These are phyloP conservation scores for Inonotus obliquus DNA, from an alignment of 1,284 basidiomycete species.

Conservation along the genomic window DNA sequence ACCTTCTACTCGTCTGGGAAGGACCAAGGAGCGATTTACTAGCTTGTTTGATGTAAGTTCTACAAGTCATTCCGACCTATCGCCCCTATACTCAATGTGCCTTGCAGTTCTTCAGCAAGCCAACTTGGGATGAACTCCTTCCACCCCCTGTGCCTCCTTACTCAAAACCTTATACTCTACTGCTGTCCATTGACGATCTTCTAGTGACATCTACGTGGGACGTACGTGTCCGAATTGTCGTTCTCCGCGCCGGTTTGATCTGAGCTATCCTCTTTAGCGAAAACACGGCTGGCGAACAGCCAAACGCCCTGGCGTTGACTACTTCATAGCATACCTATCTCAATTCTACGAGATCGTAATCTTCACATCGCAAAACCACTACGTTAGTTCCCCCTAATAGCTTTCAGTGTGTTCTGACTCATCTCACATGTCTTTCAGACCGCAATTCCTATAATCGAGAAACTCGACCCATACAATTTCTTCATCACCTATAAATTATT, in stretches of 20 bases:
- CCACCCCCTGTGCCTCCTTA: conserved; percentile 84
- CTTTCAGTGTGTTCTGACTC: conserved; percentile 3
- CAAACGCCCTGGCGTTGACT: conserved; percentile 94
- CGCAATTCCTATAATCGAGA: conserved; percentile 85
- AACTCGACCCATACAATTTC: conserved; percentile 91
- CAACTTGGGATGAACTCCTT: conserved; percentile 87
- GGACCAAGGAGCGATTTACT: conserved; percentile 53
- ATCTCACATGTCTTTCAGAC: conserved; percentile 47
- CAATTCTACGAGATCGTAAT: conserved; percentile 98
- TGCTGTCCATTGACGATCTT: conserved; percentile 91
- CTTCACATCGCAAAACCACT: conserved; percentile 89
- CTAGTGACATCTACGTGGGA: conserved; percentile 93
- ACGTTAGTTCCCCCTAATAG: conserved; percentile 50
- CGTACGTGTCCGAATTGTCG: conserved; percentile 47
- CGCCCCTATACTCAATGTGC: not conserved
- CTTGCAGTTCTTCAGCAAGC: conserved; percentile 82
- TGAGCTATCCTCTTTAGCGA: conserved; percentile 42
- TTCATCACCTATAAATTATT: conserved; percentile 88
- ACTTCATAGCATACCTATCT: conserved; percentile 94
- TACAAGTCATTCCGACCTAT: not conserved
- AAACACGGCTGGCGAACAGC: conserved; percentile 87
- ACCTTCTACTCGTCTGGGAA: conserved; percentile 54
- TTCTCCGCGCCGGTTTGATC: not conserved
- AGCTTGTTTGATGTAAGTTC: conserved; percentile 60
- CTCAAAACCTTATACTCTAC: conserved; percentile 88